Base-by-base conservation (phyloP, 2,329 filamentous ascomycete genomes). In the Cladosporium sp. region DNA sequence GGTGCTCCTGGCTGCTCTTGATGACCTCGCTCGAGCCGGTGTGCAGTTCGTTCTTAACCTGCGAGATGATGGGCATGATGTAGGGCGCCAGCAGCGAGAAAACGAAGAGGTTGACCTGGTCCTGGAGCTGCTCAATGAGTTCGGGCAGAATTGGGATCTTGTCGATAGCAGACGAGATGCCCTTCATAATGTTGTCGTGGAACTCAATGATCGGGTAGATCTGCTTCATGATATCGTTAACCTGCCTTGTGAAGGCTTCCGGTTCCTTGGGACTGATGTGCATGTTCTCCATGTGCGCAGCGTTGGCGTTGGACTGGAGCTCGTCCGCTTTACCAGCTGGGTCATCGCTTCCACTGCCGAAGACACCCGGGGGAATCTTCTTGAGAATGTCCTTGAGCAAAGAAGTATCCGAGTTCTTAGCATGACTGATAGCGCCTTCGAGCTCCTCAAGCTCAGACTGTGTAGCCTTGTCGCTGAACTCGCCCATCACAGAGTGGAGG, bases 61-160 rank as follows among this genome's bases (percentile, higher is more conserved):
- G 92, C 64, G 85, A 83, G 75, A 97, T 91, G 71, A 97, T 87
- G 1, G 93, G 93, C 21, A 97, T 82, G 46, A 97, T 84, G 70
- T 93, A 95, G 7, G 93, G 93, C 1, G 93, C 93, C 70, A 97
- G 87, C 64, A 97, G 84, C n/a, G 90, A 91, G 80, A 97, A 97
- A 67, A 96, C 91, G 77, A 96, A 97, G 72, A 94, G 80, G 63
- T 91, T 95, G 69, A 97, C 84, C 79, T 96, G 91, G 67, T 96
- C 91, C 78, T 94, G 89, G 18, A 97, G 80, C 76, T 96, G 88
- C 79, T 96, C 92, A 65, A 97, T 85, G 50, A 97, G 83, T 71
- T 96, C 90, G 62, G 92, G 91, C 21, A 97, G 82, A 46, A 96
- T 84, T 0, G 93, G 93, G 49, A 97, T 93, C 70, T 91, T 89